Conservation (phyloP, 495 filamentous ascomycete genomes). For the Astrothelium subdiscretum region DNA sequence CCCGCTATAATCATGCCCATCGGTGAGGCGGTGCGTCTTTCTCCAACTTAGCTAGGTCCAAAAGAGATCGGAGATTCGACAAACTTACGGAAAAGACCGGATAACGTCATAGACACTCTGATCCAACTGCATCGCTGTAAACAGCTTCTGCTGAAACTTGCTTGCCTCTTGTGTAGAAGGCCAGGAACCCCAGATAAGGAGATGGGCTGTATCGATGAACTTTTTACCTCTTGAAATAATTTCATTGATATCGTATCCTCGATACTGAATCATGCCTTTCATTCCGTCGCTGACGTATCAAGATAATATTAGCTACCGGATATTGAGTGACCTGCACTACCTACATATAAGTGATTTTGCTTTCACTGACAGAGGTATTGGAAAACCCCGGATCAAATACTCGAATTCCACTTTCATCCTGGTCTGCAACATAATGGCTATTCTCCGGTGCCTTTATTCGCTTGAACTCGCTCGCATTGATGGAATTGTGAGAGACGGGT, state of each 20-base stretch:
- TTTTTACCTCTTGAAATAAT: slow-evolving; percentile 32
- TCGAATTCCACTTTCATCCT: neutral
- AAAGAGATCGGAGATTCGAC: neutral
- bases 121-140: neutral
- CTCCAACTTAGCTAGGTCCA: neutral
- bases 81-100: neutral
- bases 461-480: neutral
- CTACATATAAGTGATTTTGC: slow-evolving; percentile 42
- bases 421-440: neutral
- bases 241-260: no score
- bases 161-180: slow-evolving; percentile 29
- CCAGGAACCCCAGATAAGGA: slow-evolving; percentile 37
- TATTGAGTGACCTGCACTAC: no score
- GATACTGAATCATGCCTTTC: slow-evolving; percentile 24
- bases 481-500: neutral
- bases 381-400: neutral
- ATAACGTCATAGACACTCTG: neutral
- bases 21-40: neutral
- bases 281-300: slow-evolving; percentile 26
- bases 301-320: no score
- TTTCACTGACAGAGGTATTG: neutral
- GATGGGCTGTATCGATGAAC: slow-evolving; percentile 30
- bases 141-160: neutral
- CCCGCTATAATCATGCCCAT: slow-evolving; percentile 15
- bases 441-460: neutral